Base-by-base conservation (phyloP, 352 stramenopile species). In the Pythium guiyangense region DNA sequence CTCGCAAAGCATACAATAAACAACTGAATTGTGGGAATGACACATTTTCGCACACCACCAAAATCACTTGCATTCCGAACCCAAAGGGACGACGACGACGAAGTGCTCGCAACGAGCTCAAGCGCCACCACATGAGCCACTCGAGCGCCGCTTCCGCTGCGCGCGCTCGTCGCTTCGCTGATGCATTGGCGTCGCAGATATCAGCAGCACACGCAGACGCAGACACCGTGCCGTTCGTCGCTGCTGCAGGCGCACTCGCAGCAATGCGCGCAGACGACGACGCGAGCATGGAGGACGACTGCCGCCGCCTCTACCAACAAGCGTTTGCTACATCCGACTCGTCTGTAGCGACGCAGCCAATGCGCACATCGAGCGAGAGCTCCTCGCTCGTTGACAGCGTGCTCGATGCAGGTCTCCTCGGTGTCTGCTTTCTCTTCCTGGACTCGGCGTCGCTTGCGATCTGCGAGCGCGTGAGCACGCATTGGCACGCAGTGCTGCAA, bases 401-500 rank as follows among this genome's bases (percentile, higher is more conserved):
- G 27, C 59, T 69, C 46, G 62, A 61, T 26, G 62, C 59, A 0
- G 62, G 60, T 34, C 40, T 79, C 6, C 60, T 73, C 18, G 8
- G 44, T 2, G 46, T 57, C 12, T 60, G 60, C 34, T 56, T 74
- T 4, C n/a, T 35, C 34, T 77, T 60, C 39, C 52, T 77, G 15
- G 71, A 77, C 40, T 29, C 64, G 26, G 26, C 59, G 17, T 57
- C 70, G 18, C 54, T 79, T 22, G 40, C 62, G 1, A 39, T 54
- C 12, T 71, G 67, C 44, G 60, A 67, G 39, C 20, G 49, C 25
- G 69, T 77, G 4, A 50, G 52, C 3, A 18, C 43, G 12, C 59
- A 66, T 18, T 79, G 70, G 64, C 50, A 52, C 18, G 8, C 4
- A 1, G 27, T 57, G 12, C 49, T 59, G 9, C 43, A 62, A 15